phyloP scores from a whole-genome alignment of 1,139 yeast species.

The Yamadazyma triangularis region DNA sequence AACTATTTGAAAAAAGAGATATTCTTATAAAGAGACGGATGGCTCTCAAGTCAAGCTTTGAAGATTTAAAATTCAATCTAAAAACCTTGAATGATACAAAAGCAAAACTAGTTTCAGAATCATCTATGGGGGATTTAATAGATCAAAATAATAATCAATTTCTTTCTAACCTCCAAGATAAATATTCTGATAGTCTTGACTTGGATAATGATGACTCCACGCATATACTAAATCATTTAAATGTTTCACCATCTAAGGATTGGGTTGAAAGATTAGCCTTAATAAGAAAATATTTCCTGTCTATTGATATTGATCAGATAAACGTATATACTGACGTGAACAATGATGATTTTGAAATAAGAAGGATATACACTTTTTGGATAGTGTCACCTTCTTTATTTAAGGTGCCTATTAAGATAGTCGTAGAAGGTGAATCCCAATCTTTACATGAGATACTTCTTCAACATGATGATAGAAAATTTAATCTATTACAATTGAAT shows the following conservation, averaged over 20 bases:
- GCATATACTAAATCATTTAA: conserved; percentile 18
- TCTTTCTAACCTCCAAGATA: not conserved
- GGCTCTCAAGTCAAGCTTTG: conserved; percentile 15
- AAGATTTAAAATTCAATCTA: conserved; percentile 16
- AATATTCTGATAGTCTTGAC: conserved; percentile 1
- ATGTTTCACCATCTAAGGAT: conserved; percentile 34
- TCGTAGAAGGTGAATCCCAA: conserved; percentile 1
- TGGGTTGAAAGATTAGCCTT: conserved; percentile 26
- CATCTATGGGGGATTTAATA: conserved; percentile 18
- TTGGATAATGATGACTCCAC: conserved; percentile 18
- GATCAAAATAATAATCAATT: conserved; percentile 19
- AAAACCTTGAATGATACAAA: conserved; percentile 15
- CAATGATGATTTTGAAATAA: not conserved
- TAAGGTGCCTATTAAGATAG: conserved; percentile 2
- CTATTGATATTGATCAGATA: conserved; percentile 19
- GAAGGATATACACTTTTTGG: not conserved
- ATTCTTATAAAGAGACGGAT: conserved; percentile 19
- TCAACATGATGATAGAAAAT: not conserved
- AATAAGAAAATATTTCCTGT: conserved; percentile 13
- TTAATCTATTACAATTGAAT: conserved; percentile 2
- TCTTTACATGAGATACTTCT: not conserved
- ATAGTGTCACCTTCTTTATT: conserved; percentile 2
- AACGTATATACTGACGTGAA: not conserved
- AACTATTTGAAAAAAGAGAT: conserved; percentile 16
- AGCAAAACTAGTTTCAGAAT: conserved; percentile 12